Conservation (phyloP, 2,329 filamentous ascomycete genomes). For the Plectosphaerella plurivora region DNA sequence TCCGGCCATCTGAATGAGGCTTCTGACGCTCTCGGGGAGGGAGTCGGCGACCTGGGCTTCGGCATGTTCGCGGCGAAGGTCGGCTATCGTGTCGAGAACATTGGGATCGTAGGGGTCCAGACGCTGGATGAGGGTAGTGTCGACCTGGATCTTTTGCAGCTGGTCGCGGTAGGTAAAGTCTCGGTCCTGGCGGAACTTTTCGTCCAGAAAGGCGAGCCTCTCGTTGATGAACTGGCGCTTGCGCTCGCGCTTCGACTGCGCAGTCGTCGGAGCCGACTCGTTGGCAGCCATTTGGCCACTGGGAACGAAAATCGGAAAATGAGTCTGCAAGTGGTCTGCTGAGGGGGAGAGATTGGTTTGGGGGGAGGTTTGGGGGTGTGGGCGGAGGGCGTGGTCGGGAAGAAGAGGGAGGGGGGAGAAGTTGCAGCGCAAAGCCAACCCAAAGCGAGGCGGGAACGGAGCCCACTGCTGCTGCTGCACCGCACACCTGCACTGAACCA, state of each 20-base stretch:
- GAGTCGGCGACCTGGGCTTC: slow-evolving; percentile 36
- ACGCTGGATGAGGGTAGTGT: slow-evolving; percentile 79
- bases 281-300: slow-evolving; percentile 31
- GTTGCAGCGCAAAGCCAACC: background rate
- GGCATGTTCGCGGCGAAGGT: slow-evolving; percentile 53
- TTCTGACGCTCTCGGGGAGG: slow-evolving; percentile 40
- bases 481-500: background rate
- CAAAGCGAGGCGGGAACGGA: background rate
- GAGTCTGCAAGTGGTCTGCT: background rate
- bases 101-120: slow-evolving; percentile 75
- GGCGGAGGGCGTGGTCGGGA: background rate
- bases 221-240: slow-evolving; percentile 79
- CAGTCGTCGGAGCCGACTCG: slow-evolving; percentile 26
- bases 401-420: background rate
- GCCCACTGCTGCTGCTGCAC: background rate
- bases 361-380: background rate
- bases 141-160: slow-evolving; percentile 85
- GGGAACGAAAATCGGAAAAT: background rate
- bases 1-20: slow-evolving; percentile 70
- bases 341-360: background rate
- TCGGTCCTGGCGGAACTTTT: slow-evolving; percentile 74
- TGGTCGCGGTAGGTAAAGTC: slow-evolving; percentile 85
- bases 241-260: slow-evolving; percentile 84
- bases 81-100: slow-evolving; percentile 67
- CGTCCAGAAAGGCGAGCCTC: slow-evolving; percentile 69